A percentile compares a stretch with the other conserved stretches of the same genome.
phyloP scores from a whole-genome alignment of 1,284 basidiomycete species.

The Porogramme epimiltina region DNA sequence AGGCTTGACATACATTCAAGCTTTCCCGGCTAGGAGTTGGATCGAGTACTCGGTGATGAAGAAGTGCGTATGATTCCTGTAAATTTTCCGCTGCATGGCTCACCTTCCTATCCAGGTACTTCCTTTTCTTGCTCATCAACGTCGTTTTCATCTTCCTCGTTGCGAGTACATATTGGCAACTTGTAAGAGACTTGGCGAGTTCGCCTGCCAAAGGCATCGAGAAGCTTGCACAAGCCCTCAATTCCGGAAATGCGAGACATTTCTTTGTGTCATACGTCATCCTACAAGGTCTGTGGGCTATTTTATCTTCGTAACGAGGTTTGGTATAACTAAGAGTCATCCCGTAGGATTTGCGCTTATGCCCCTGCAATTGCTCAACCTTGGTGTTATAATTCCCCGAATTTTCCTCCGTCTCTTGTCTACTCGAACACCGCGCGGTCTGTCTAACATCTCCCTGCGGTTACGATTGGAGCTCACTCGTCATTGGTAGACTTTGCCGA shows the following conservation, averaged over 20 bases:
- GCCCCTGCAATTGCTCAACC: conserved; percentile 91
- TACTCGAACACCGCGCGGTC: conserved; percentile 86
- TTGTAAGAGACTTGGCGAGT: conserved; percentile 85
- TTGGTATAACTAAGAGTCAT: not conserved
- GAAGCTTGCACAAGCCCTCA: conserved; percentile 82
- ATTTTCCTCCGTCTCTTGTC: conserved; percentile 71
- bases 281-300: conserved; percentile 68
- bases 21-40: conserved; percentile 86
- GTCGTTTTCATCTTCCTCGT: conserved; percentile 96
- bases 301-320: not conserved
- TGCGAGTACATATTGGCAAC: conserved; percentile 87
- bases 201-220: conserved; percentile 88
- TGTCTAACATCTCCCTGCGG: conserved; percentile 17
- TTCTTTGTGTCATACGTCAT: conserved; percentile 97
- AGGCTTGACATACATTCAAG: conserved; percentile 89
- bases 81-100: not conserved
- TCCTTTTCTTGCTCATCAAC: conserved; percentile 91
- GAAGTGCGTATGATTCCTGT: conserved; percentile 59
- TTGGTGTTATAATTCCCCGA: conserved; percentile 82
- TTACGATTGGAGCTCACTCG: conserved; percentile 5
- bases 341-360: conserved; percentile 81
- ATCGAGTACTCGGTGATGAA: conserved; percentile 92
- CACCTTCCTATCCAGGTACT: conserved; percentile 61
- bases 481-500: conserved; percentile 80
- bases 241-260: conserved; percentile 77